Base-by-base conservation (phyloP, 345 rosid genomes). In the Rhodomyrtus tomentosa region DNA sequence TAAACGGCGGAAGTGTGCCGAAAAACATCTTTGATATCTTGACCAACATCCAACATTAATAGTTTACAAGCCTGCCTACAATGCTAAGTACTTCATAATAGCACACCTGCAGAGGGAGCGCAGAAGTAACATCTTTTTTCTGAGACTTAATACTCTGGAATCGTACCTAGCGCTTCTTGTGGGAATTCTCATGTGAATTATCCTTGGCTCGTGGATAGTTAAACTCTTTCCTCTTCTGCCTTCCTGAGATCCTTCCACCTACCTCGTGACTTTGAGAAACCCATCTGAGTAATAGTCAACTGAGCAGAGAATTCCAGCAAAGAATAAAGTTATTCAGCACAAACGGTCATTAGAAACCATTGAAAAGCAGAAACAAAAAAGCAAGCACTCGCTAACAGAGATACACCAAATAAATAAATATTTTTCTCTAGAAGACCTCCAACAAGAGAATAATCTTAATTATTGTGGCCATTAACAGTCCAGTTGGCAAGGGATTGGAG, bases 151-250 rank as follows among this genome's bases (percentile, higher is more conserved):
- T 90, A 85, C 89, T 96, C 97, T 0, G 98, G 99, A 51, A 96
- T 96, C 4, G 97, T 86, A 84, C 89, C 98, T 87, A 96, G 8
- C 92, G 96, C 86, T 93, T 96, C 92, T 91, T 95, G 62, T 88
- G 91, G 79, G 82, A 87, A 89, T 91, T 80, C 87, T 87, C 91
- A 72, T 86, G 90, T 81, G 91, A 90, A 48, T 91, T 89, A 83
- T 90, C 94, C 96, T 94, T 94, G 82, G 62, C 85, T 74, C 58
- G 52, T 50, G 55, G 81, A 59, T 20, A 68, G 82, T 84, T 32
- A 82, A 84, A 73, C 58, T 15, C 82, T 82, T 84, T 84, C 84
- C 87, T 74, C 84, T 72, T 53, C 79, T 79, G 82, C 87, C 87
- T 74, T 83, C 62, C 58, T 80, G 82, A 73, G 73, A 84, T 83